phyloP scores from a whole-genome alignment of 2,329 filamentous ascomycete species.

The Penicillium sp. region DNA sequence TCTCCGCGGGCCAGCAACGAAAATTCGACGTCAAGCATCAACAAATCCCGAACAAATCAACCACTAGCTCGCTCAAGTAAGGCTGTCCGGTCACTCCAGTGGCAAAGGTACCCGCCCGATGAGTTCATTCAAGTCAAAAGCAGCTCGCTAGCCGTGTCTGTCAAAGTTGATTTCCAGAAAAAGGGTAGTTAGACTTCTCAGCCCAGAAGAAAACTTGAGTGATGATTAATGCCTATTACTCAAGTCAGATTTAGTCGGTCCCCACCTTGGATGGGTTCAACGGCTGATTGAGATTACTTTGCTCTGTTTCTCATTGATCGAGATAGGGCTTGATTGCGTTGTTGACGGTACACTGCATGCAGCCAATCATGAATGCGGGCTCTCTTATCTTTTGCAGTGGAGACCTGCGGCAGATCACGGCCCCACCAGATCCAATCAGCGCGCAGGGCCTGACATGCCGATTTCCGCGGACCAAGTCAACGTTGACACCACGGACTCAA shows the following conservation, averaged over 20 bases:
- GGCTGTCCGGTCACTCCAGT: background rate
- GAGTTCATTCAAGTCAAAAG: background rate
- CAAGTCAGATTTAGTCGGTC: background rate
- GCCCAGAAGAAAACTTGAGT: background rate
- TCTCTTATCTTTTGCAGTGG: constrained; percentile 13
- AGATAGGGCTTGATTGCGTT: constrained; percentile 6
- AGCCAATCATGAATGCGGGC: constrained; percentile 10
- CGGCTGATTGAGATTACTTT: background rate
- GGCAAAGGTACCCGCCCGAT: background rate
- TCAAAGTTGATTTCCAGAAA: background rate
- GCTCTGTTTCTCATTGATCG: background rate
- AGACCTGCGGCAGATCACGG: constrained; percentile 10
- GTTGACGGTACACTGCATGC: background rate
- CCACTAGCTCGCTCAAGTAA: background rate
- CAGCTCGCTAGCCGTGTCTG: background rate
- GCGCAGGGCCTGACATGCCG: background rate
- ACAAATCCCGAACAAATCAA: background rate
- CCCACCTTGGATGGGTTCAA: background rate
- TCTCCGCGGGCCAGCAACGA: constrained; percentile 10
- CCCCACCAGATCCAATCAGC: constrained; percentile 6
- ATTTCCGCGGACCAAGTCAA: constrained; percentile 13
- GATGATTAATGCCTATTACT: constrained; percentile 12
- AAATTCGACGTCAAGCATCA: background rate
- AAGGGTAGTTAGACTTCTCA: background rate
- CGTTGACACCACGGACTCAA: background rate